A percentile compares a stretch with the other conserved stretches of the same genome.
Conservation (phyloP, 345 rosid species). For the Xanthoceras sorbifolium region DNA sequence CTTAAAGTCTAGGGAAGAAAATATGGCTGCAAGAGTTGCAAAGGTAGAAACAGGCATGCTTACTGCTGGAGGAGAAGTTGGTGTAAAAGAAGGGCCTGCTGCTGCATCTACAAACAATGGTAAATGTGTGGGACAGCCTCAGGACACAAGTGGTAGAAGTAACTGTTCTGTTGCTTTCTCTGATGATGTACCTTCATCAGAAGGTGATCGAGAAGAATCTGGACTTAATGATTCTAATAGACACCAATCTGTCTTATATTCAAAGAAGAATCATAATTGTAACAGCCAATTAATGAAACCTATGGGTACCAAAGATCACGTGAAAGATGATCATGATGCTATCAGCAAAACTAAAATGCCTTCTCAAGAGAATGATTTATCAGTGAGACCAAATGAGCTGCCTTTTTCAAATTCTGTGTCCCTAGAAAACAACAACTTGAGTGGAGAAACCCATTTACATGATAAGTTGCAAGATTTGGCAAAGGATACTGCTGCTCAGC, state of each 20-base stretch:
- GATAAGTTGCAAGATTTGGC: slow-evolving; percentile 40
- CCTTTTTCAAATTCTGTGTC: slow-evolving; percentile 39
- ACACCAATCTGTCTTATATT: slow-evolving; percentile 28
- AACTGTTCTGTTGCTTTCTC: slow-evolving; percentile 21
- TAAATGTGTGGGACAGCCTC: slow-evolving; percentile 24
- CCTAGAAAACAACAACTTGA: slow-evolving; percentile 33
- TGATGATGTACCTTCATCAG: slow-evolving; percentile 36
- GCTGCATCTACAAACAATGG: slow-evolving; percentile 27
- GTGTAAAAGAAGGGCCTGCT: slow-evolving; percentile 37
- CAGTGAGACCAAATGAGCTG: slow-evolving; percentile 33
- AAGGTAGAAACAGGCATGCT: slow-evolving; percentile 43
- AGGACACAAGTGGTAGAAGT: slow-evolving; percentile 25
- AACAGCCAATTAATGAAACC: slow-evolving; percentile 26
- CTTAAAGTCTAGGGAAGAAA: slow-evolving; percentile 69
- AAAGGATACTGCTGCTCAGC: slow-evolving; percentile 21
- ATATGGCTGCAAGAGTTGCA: slow-evolving; percentile 57
- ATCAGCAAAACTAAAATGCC: slow-evolving; percentile 32
- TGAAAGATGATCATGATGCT: slow-evolving; percentile 30
- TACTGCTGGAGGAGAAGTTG: slow-evolving; percentile 42
- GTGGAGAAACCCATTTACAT: slow-evolving; percentile 34
- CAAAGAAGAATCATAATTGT: slow-evolving; percentile 25
- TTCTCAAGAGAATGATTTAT: slow-evolving; percentile 37
- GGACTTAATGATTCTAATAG: slow-evolving; percentile 32
- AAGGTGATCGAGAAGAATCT: slow-evolving; percentile 31
- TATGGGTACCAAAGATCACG: slow-evolving; percentile 29